A percentile compares a stretch with the other conserved stretches of the same genome.
Evolutionary conservation across 805 yeast species (phyloP).

Genomic region (Candida glaebosa): DNA sequence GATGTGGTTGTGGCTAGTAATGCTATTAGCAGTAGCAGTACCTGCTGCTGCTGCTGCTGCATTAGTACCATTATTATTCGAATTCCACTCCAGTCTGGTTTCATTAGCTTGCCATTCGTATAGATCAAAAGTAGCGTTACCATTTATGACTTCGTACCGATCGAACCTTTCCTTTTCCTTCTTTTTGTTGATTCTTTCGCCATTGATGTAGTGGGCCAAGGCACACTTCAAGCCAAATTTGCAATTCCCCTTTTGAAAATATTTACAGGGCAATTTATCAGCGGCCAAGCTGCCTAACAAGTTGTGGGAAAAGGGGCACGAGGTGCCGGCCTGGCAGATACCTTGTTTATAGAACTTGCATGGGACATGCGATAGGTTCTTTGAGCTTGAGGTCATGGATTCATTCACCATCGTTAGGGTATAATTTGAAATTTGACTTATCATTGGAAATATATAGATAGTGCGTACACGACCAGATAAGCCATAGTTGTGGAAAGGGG

Average conservation of each 20-base stretch:
- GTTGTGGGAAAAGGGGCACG: conserved; percentile 90
- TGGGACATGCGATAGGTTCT: conserved; percentile 88
- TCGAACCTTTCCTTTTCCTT: conserved; percentile 1
- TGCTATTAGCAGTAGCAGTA: background rate
- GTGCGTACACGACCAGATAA: background rate
- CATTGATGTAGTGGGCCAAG: conserved; percentile 84
- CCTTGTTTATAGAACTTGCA: conserved; percentile 93
- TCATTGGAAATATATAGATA: background rate
- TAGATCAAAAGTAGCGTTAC: too few species aligned
- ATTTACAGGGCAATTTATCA: conserved; percentile 77
- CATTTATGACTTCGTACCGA: too few species aligned
- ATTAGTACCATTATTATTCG: too few species aligned
- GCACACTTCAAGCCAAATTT: conserved; percentile 95
- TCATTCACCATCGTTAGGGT: background rate
- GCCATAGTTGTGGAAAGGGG: conserved; percentile 1
- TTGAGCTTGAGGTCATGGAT: conserved; percentile 7
- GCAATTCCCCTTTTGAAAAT: conserved; percentile 94
- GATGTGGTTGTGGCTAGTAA: background rate
- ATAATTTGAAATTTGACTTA: background rate
- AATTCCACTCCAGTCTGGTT: too few species aligned
- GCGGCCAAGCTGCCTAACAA: conserved; percentile 49
- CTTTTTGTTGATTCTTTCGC: conserved; percentile 67
- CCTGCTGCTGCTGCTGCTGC: too few species aligned
- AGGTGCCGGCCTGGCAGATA: conserved; percentile 87
- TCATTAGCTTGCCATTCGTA: too few species aligned